Conservation (phyloP, 2,329 filamentous ascomycete species). For the Colletotrichum sp. region DNA sequence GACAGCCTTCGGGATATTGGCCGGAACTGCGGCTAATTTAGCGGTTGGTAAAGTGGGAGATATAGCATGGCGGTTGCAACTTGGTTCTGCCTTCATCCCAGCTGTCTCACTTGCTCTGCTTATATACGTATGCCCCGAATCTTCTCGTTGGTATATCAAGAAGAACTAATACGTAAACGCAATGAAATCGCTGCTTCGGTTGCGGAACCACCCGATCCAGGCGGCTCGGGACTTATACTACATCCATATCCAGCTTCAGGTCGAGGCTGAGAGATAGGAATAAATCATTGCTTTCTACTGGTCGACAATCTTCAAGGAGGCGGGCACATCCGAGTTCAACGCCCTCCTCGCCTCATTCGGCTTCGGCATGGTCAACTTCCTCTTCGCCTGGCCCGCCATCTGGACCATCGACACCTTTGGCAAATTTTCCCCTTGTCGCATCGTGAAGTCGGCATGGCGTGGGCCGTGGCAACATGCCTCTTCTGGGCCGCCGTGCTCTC, state of each 20-base stretch:
- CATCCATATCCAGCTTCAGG: slow-evolving; percentile 47
- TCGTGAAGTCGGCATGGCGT: slow-evolving; percentile 68
- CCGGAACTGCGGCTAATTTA: slow-evolving; percentile 64
- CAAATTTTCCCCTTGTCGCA: slow-evolving; percentile 63
- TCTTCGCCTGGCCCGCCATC: slow-evolving; percentile 69
- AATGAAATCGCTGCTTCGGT: slow-evolving; percentile 58
- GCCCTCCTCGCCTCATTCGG: slow-evolving; percentile 60
- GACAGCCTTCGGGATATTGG: slow-evolving; percentile 59
- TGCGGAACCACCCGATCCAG: slow-evolving; percentile 64
- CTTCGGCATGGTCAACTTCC: slow-evolving; percentile 61
- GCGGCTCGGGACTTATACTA: slow-evolving; percentile 69
- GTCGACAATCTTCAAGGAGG: slow-evolving; percentile 49
- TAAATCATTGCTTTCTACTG: slow-evolving; percentile 58
- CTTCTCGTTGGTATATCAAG: slow-evolving; percentile 70
- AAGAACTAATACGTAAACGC: slow-evolving; percentile 61
- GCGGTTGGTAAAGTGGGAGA: slow-evolving; percentile 53
- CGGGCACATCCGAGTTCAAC: slow-evolving; percentile 31
- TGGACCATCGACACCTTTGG: slow-evolving; percentile 73
- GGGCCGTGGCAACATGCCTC: slow-evolving; percentile 65
- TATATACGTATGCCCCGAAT: slow-evolving; percentile 69
- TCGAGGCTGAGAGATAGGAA: slow-evolving; percentile 31
- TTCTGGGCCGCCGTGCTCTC: slow-evolving; percentile 58
- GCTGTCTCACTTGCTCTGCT: slow-evolving; percentile 56
- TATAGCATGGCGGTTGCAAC: slow-evolving; percentile 62
- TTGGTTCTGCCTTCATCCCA: slow-evolving; percentile 68